These are phyloP conservation scores for Apiospora hydei DNA, from an alignment of 2,329 filamentous ascomycete genomes.

Conservation along the genomic window DNA sequence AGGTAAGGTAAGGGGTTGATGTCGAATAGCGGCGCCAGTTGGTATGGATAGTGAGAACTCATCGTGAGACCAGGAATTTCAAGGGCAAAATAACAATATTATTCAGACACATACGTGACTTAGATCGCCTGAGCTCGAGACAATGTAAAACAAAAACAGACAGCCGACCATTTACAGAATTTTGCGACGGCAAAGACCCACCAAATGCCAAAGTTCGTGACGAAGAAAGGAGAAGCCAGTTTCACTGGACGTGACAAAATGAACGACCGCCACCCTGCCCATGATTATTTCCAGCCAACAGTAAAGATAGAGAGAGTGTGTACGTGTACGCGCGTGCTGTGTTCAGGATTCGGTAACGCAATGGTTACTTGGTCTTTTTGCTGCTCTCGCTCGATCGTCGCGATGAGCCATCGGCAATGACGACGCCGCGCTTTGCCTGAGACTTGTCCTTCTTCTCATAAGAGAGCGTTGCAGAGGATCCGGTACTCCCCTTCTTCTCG, in stretches of 20 bases:
- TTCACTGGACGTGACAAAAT: neutral
- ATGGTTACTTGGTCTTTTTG: neutral
- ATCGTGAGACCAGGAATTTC: neutral
- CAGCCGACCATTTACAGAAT: conserved; percentile 1
- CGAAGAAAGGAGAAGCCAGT: neutral
- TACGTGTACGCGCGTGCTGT: neutral
- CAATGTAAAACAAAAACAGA: conserved; percentile 10
- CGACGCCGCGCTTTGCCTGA: conserved; percentile 23
- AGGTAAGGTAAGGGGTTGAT: neutral
- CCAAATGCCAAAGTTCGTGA: neutral
- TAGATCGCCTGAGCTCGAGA: neutral
- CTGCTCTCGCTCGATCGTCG: conserved; percentile 20
- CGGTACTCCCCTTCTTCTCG: conserved; percentile 24
- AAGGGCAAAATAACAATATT: neutral
- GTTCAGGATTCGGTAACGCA: neutral
- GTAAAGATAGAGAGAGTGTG: neutral
- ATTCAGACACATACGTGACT: neutral
- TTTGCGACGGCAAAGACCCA: conserved; percentile 3
- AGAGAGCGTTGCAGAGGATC: conserved; percentile 26
- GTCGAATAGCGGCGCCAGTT: neutral
- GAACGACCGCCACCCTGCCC: neutral
- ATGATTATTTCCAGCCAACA: neutral
- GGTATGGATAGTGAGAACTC: neutral
- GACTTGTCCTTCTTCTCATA: conserved; percentile 28
- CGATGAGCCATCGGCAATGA: conserved; percentile 28